Evolutionary conservation across 495 filamentous ascomycete genomes (phyloP).

Genomic region (Xylaria cubensis): DNA sequence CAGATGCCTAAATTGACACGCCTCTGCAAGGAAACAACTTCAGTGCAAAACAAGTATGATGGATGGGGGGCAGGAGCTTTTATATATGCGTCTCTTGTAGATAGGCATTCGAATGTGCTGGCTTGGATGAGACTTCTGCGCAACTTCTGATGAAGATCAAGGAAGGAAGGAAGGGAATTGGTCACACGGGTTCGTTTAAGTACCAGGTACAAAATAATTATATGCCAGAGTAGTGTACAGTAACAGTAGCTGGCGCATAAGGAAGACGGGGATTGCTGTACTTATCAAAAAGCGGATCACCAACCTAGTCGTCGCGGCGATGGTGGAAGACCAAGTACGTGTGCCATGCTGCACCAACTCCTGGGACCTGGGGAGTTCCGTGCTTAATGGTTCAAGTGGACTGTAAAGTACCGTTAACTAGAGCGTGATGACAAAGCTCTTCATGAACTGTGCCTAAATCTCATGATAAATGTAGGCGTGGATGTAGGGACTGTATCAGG

Average conservation of each 20-base stretch:
- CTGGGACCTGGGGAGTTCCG: neutral
- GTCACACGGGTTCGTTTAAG: neutral
- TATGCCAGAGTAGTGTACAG: neutral
- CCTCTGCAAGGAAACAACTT: neutral
- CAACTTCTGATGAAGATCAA: neutral
- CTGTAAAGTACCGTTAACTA: no score
- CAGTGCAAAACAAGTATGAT: neutral
- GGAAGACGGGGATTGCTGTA: neutral
- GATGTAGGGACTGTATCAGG: neutral
- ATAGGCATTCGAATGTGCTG: neutral
- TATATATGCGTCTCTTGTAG: neutral
- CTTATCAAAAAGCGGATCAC: conserved; percentile 1
- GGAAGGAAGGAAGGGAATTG: neutral
- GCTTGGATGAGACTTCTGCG: neutral
- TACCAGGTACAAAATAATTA: neutral
- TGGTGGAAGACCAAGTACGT: neutral
- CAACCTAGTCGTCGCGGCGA: conserved; percentile 10
- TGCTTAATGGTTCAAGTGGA: neutral
- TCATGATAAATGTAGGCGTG: neutral
- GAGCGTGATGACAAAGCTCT: neutral
- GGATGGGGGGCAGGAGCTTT: neutral
- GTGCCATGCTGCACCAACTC: neutral
- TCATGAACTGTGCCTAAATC: neutral
- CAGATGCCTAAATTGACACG: neutral
- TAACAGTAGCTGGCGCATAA: neutral